Evolutionary conservation across 352 stramenopile species (phyloP).

Genomic region (Globisporangium ultimum): DNA sequence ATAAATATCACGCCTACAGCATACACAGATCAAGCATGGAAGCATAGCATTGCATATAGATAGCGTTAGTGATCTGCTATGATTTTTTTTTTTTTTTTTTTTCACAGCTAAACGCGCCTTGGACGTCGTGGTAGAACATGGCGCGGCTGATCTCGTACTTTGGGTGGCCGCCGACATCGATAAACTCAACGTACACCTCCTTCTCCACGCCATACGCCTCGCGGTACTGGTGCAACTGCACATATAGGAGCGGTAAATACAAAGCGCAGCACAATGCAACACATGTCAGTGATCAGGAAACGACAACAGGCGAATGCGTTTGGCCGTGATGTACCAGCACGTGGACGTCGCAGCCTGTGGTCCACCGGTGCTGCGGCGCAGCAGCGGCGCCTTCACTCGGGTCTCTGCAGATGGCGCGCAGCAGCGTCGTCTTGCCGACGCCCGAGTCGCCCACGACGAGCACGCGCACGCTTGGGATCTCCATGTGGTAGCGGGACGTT

Average conservation of each 20-base stretch:
- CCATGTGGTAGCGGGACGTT: conserved; percentile 30
- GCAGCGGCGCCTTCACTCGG: conserved; percentile 9
- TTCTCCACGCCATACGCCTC: conserved; percentile 32
- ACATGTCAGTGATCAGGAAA: conserved; percentile 1
- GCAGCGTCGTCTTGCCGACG: conserved; percentile 78
- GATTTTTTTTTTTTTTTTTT: no score
- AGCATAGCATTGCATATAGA: neutral
- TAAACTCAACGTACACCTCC: conserved; percentile 77
- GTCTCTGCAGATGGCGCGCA: conserved; percentile 53
- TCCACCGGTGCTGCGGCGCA: conserved; percentile 47
- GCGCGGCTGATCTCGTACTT: conserved; percentile 77
- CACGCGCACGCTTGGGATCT: conserved; percentile 69
- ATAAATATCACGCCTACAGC: conserved; percentile 63
- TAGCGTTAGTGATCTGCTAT: neutral
- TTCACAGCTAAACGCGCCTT: conserved; percentile 29
- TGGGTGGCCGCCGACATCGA: conserved; percentile 79
- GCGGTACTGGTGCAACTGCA: conserved; percentile 29
- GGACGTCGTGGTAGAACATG: conserved; percentile 82
- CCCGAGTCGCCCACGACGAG: conserved; percentile 84
- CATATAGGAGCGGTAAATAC: no score
- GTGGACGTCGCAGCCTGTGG: conserved; percentile 79
- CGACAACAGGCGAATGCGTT: neutral
- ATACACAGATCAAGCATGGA: neutral
- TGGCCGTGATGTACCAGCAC: conserved; percentile 59
- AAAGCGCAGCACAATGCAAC: neutral